Evolutionary conservation across 192 early-diverging fungal genomes (phyloP).

Genomic region (Coemansia sp.): DNA sequence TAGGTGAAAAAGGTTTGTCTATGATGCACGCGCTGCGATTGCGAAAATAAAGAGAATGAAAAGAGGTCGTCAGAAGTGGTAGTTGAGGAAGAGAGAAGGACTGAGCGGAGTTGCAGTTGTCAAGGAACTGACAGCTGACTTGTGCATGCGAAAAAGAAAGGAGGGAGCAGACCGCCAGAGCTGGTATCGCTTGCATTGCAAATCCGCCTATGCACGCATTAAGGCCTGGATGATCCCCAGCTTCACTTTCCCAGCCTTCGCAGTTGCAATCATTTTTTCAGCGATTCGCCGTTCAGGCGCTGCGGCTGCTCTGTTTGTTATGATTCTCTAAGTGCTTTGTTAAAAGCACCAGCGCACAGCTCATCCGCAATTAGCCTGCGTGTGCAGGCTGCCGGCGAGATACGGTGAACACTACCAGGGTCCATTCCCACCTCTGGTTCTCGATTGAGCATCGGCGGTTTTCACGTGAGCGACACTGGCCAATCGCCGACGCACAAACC

Average conservation of each 20-base stretch:
- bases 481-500: not conserved
- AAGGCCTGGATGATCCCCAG: slow-evolving; percentile 2
- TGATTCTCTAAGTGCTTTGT: not conserved
- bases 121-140: not conserved
- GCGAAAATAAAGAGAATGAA: not conserved
- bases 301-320: not conserved
- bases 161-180: not conserved
- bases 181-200: not conserved
- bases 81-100: not conserved
- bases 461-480: not conserved
- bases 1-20: not conserved
- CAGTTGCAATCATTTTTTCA: not conserved
- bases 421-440: not conserved
- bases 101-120: slow-evolving; percentile 10
- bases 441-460: not conserved
- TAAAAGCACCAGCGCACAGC: not conserved
- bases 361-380: not conserved
- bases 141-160: not conserved
- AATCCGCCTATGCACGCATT: slow-evolving; percentile 3
- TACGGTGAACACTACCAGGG: not conserved
- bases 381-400: not conserved
- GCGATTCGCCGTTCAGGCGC: not conserved
- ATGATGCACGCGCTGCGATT: not conserved
- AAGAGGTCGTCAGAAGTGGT: not conserved
- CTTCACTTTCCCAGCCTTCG: not conserved